Percentiles rank a stretch among this genome's conserved stretches.
Conservation (phyloP, 1,284 basidiomycete species). For the Ustilago curta region DNA sequence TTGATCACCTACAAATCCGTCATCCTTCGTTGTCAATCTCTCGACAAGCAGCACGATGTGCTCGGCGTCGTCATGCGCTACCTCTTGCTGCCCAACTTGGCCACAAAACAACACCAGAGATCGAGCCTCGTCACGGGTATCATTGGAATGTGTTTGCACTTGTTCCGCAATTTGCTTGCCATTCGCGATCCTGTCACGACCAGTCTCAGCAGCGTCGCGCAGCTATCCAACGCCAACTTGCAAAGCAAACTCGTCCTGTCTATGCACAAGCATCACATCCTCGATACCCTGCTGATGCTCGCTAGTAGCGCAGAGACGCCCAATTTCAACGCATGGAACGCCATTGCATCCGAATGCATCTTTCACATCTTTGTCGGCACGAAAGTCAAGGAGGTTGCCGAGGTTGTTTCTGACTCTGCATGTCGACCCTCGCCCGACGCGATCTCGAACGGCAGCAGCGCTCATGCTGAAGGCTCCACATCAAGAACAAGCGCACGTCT, state of each 20-base stretch:
- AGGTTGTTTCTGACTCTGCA: conserved; percentile 6
- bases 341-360: conserved; percentile 63
- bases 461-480: not conserved
- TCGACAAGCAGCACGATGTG: conserved; percentile 51
- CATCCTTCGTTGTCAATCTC: conserved; percentile 57
- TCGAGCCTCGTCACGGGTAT: conserved; percentile 63
- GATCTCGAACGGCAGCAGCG: not conserved
- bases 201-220: conserved; percentile 52
- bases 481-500: conserved; percentile 7
- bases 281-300: conserved; percentile 66
- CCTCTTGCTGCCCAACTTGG: conserved; percentile 62
- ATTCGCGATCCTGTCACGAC: conserved; percentile 64
- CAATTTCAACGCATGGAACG: conserved; percentile 63
- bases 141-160: conserved; percentile 66
- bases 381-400: conserved; percentile 42
- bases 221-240: conserved; percentile 59
- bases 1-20: conserved; percentile 66
- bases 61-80: conserved; percentile 60
- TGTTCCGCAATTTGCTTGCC: conserved; percentile 68
- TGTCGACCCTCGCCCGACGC: not conserved
- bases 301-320: conserved; percentile 62
- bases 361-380: conserved; percentile 65
- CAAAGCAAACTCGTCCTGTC: conserved; percentile 62
- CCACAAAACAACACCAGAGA: conserved; percentile 58
- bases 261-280: conserved; percentile 57